Percentiles rank a stretch among this genome's conserved stretches.
Conservation (phyloP, 805 yeast species). For the Myxozyma mucilagina region DNA sequence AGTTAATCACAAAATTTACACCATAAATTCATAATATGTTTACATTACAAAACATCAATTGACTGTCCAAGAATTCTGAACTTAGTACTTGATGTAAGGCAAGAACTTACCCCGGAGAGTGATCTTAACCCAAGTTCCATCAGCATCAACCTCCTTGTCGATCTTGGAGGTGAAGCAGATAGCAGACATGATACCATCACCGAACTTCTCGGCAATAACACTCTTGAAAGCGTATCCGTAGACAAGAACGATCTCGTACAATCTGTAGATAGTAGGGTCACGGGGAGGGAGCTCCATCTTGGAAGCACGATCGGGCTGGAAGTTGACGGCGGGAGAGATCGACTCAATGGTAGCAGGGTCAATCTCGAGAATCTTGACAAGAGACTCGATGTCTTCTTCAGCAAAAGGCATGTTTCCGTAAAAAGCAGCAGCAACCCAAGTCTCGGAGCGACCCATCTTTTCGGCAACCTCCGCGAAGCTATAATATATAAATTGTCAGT, state of each 20-base stretch:
- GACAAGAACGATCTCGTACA: constrained; percentile 32
- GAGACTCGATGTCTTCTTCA: constrained; percentile 24
- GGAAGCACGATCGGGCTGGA: constrained; percentile 27
- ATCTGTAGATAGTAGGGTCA: constrained; percentile 31
- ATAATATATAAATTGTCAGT: background rate
- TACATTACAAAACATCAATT: no score
- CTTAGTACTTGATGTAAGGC: constrained; percentile 32
- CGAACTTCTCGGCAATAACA: constrained; percentile 31
- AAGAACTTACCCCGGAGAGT: constrained; percentile 33
- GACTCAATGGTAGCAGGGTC: constrained; percentile 20
- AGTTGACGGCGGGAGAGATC: constrained; percentile 29
- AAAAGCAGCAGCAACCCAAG: constrained; percentile 33
- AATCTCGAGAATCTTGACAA: constrained; percentile 27
- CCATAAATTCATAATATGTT: no score
- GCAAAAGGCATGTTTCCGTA: constrained; percentile 34
- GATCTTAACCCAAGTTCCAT: constrained; percentile 34
- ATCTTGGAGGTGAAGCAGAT: constrained; percentile 33
- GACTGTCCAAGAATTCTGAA: background rate
- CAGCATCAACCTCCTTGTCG: constrained; percentile 32
- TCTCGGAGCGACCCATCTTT: constrained; percentile 32
- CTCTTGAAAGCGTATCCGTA: constrained; percentile 33
- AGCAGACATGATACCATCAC: constrained; percentile 34
- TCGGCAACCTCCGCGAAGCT: constrained; percentile 32
- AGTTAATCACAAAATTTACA: no score
- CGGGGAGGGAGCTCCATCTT: constrained; percentile 26